Evolutionary conservation across 306 rosid genomes (phyloP).

Genomic region (Acacia confusa): DNA sequence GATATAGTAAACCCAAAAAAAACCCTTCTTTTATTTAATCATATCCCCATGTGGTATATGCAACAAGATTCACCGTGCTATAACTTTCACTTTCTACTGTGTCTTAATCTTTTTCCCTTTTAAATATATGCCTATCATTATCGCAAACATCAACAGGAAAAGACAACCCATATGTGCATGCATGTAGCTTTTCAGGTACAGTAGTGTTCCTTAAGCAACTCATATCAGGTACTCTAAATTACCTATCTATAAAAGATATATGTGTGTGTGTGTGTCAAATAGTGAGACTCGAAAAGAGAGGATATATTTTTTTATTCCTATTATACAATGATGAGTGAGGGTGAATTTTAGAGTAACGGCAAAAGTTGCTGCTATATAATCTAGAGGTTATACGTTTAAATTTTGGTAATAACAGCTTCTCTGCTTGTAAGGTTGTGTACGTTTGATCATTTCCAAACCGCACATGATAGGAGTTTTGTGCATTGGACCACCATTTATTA

Average conservation of each 20-base stretch:
- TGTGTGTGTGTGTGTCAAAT: neutral
- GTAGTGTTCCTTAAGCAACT: neutral
- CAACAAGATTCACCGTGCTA: neutral
- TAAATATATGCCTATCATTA: neutral
- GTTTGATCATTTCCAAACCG: too few relatives aligned
- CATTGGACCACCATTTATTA: too few relatives aligned
- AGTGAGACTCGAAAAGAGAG: neutral
- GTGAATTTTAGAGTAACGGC: too few relatives aligned
- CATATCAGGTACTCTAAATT: neutral
- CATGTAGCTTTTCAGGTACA: constrained; percentile 8
- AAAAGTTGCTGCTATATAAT: too few relatives aligned
- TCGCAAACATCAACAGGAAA: constrained; percentile 11
- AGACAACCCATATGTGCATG: constrained; percentile 15
- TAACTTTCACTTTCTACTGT: neutral
- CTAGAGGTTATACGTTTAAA: too few relatives aligned
- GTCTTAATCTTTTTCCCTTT: neutral
- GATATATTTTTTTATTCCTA: neutral
- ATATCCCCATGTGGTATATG: neutral
- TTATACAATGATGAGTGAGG: neutral
- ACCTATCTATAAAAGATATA: neutral
- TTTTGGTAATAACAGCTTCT: too few relatives aligned
- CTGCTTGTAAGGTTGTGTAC: too few relatives aligned
- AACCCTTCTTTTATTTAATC: neutral
- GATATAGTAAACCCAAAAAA: neutral
- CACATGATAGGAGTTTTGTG: too few relatives aligned